Base-by-base conservation (phyloP, 2,329 filamentous ascomycete species). In the Ascocoryne sarcoides region DNA sequence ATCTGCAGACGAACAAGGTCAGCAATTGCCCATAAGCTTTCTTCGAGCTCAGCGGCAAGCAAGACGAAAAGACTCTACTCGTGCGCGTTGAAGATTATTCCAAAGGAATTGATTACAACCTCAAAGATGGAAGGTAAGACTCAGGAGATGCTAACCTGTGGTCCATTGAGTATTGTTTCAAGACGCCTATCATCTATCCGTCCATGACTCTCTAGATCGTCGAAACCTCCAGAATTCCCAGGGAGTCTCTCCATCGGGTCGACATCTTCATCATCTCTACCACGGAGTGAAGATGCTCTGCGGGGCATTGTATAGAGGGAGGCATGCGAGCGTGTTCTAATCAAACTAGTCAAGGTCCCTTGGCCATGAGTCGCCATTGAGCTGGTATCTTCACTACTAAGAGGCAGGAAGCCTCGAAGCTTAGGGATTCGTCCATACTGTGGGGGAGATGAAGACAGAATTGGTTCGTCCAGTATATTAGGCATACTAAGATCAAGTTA, bases 1-100 rank as follows among this genome's bases (percentile, higher is more conserved):
- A 88, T 82, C 60, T 84, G 77, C 2, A 82, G 79, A n/a, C 73
- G 75, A 54, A 31, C 4, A 5, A 26, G 23, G 23, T 26, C 23
- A 26, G 23, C 23, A 26, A 26, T 12, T 26, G 23, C 23, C 12
- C 7, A 7, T 12, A 26, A 26, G 23, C 23, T 12, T 26, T 26
- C 23, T 12, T 26, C 23, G 23, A 26, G 23, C 23, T 26, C 23
- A 7, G 23, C 23, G 23, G 23, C 12, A 26, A 26, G 23, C 23
- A 7, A n/a, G n/a, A 26, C 23, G 23, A 7, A 26, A 26, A 26
- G 23, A 26, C n/a, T n/a, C n/a, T 26, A 12, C 23, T 26, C 12
- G 23, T 7, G 23, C 23, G 23, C 23, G 23, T 12, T 26, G 23
- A 26, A 26, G 23, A 26, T 7, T n/a, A n/a, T n/a, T 7, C 23